Evolutionary conservation across 306 rosid species (phyloP).

Genomic region (Biancaea sappan): DNA sequence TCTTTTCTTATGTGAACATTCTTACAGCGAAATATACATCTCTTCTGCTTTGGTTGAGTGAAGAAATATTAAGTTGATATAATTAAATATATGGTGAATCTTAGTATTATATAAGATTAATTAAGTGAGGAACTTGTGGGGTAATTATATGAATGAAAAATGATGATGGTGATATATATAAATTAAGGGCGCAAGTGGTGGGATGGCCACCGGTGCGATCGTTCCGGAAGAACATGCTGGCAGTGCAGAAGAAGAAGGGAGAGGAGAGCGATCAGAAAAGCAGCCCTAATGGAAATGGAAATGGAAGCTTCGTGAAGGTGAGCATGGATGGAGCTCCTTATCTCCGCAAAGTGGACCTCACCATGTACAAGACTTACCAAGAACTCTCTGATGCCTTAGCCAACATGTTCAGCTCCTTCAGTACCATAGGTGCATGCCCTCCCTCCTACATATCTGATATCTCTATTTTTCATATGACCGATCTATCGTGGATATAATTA

Average conservation of each 20-base stretch:
- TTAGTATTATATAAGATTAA: no score
- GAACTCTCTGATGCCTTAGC: slow-evolving; percentile 78
- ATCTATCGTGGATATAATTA: no score
- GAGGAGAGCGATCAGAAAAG: slow-evolving; percentile 50
- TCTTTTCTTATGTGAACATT: no score
- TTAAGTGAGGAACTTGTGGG: no score
- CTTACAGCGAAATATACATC: no score
- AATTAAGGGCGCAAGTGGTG: slow-evolving; percentile 95
- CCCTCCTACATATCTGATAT: no score
- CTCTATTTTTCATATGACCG: no score
- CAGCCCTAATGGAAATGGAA: not conserved
- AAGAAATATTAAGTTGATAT: no score
- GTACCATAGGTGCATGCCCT: slow-evolving; percentile 62
- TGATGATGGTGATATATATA: no score
- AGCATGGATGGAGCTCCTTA: slow-evolving; percentile 99
- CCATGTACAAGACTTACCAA: slow-evolving; percentile 61
- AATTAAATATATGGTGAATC: no score
- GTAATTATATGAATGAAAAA: not conserved
- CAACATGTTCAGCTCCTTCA: slow-evolving; percentile 81
- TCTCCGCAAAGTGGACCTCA: slow-evolving; percentile 86
- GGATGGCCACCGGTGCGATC: slow-evolving; percentile 98
- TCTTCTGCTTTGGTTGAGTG: no score
- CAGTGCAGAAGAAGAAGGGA: slow-evolving; percentile 47
- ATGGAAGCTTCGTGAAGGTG: slow-evolving; percentile 68
- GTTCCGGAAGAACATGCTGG: slow-evolving; percentile 68